Evolutionary conservation across 805 yeast species (phyloP), one percentile per base, ranked within the genome.

Genomic region (Isabelozyma pseudorhagii): DNA sequence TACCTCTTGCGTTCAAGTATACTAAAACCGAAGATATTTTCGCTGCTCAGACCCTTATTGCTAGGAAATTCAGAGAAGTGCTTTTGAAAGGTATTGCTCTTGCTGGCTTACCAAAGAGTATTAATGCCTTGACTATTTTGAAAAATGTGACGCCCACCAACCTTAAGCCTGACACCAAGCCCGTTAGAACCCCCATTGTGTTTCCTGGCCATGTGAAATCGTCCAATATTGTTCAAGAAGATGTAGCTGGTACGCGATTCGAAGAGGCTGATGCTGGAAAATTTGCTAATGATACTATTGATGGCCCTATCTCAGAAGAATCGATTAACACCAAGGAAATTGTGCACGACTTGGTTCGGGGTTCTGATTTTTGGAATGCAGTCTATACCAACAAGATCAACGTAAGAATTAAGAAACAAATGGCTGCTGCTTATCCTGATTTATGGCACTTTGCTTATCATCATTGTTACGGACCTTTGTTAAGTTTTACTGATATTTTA

Each of bases 41-140:
- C 46, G 66, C 67, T 8, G 63, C 64, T 14, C 78, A 74, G 52
- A 51, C 54, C 9, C 52, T 53, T 29, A 52, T 73, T 17, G 75
- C 92, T 0, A 72, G 74, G 40, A 80, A 85, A 55, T 71, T 87
- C 47, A 74, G 96, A 51, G 97, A 92, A 59, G 84, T 91, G 8
- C 69, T 92, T 3, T 69, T 92, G 59, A 92, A 91, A 61, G 76
- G 89, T 3, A 78, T 87, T 0, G 96, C 96, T 0, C 69, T 92
- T 43, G 81, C 84, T 13, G 97, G 97, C 0, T 73, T 91, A 11
- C 97, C 97, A 1, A 85, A 84, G 56, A 81, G 91, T 1, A 92
- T 92, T 64, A 92, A 91, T 64, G 79, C 96, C 1, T 68, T 92
- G 59, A 85, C 81, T 58, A 73, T 76, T 14, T 71, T 91, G 49